Evolutionary conservation across 148 eudicot genomes (phyloP), one percentile per base, ranked within the genome.

Genomic region (Rhododendron kiyosumense): DNA sequence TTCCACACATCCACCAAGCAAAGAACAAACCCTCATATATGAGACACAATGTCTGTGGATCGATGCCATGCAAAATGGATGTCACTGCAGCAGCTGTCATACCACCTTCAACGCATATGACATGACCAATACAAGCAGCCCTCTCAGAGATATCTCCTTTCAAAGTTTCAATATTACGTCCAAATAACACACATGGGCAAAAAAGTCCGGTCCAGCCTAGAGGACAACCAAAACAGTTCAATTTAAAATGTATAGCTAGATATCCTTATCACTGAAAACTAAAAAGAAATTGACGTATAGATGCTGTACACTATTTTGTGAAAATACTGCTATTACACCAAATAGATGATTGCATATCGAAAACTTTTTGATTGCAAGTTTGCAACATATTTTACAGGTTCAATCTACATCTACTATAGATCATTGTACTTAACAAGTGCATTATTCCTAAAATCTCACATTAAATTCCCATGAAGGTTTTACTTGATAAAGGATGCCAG

Each of bases 1-100:
- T 92, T 10, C 95, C 98, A 73, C 98, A 96, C 85, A 94, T 91
- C 97, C 98, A 96, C 98, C 98, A 96, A 73, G 92, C 91, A 78
- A 94, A 96, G 7, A 93, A 69, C 86, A 96, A 85, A 6, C 96
- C 96, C 87, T 96, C 98, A 17, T 89, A 89, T 20, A 94, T 85
- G 71, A 94, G 92, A 86, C 90, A 87, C n/a, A 90, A 78, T 3
- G 96, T 93, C 30, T 91, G 85, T 12, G 95, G 94, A 87, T 93
- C 95, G 18, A 95, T 83, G 32, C 98, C 98, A 85, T 90, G 51
- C 79, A 89, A 79, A 71, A 90, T 22, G 30, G 91, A 86, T 1
- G 92, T 88, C 52, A 90, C 26, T 18, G 93, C 90, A 10, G 96
- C 98, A 34, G 91, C 85, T 11, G 93, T 84, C 52, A 94, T 85